phyloP scores from a whole-genome alignment of 805 yeast genomes.

The Ogataea henricii region DNA sequence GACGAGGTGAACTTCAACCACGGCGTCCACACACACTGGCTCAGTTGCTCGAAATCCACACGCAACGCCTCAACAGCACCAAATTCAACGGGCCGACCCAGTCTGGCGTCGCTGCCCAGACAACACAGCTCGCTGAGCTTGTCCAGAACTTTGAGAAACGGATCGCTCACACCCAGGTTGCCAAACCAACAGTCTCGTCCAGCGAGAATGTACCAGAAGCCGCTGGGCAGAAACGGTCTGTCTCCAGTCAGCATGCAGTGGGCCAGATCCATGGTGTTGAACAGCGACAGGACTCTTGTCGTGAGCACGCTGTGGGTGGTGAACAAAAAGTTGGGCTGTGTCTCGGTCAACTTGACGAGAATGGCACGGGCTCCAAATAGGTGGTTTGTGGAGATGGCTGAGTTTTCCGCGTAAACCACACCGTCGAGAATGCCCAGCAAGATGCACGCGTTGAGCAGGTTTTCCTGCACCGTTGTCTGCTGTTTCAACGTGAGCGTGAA shows the following conservation, averaged over 20 bases:
- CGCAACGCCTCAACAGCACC: background rate
- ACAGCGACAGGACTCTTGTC: constrained; percentile 28
- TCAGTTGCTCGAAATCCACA: background rate
- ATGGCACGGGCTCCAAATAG: constrained; percentile 31
- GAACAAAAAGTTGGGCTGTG: constrained; percentile 15
- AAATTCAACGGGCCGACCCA: background rate
- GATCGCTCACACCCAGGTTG: constrained; percentile 24
- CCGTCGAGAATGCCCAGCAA: constrained; percentile 31
- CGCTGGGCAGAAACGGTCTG: constrained; percentile 19
- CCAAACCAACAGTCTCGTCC: constrained; percentile 34
- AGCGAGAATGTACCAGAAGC: constrained; percentile 26
- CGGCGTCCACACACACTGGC: constrained; percentile 5
- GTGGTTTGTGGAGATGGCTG: constrained; percentile 20
- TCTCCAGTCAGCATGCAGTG: constrained; percentile 28
- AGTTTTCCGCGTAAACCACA: constrained; percentile 24
- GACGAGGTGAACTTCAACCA: constrained; percentile 27
- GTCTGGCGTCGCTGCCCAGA: constrained; percentile 9
- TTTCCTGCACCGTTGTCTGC: constrained; percentile 8
- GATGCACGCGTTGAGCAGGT: constrained; percentile 25
- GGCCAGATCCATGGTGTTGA: constrained; percentile 31
- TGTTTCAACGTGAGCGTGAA: constrained; percentile 14
- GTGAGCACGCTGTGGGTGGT: constrained; percentile 13
- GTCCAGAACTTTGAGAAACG: constrained; percentile 35
- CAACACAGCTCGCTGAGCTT: constrained; percentile 19
- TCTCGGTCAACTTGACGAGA: constrained; percentile 17